These are phyloP conservation scores for Naganishia onofrii DNA, from an alignment of 768 basidiomycete species.

Conservation along the genomic window DNA sequence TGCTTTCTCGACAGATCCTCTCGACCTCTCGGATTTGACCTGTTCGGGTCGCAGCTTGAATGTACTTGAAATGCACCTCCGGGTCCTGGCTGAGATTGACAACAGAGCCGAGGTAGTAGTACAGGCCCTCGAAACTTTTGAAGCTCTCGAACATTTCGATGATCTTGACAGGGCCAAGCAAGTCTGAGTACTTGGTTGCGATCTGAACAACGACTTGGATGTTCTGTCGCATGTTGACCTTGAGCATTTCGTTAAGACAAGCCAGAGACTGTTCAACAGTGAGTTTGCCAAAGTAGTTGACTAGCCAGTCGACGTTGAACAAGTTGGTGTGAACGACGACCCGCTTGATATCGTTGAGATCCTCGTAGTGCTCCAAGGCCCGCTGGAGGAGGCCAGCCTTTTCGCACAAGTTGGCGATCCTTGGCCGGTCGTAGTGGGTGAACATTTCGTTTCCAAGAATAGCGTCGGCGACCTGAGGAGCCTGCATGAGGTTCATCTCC, in stretches of 20 bases:
- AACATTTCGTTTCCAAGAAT: slow-evolving; percentile 99
- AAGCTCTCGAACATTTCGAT: slow-evolving; percentile 98
- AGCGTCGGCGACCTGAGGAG: slow-evolving; percentile 97
- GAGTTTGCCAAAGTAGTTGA: slow-evolving; percentile 91
- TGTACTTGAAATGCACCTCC: slow-evolving; percentile 99
- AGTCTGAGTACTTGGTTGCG: slow-evolving; percentile 97
- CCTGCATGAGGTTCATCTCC: slow-evolving; percentile 96
- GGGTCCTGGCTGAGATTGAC: slow-evolving; percentile 95
- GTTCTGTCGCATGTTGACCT: slow-evolving; percentile 95
- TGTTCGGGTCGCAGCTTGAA: slow-evolving; percentile 95
- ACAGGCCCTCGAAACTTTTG: slow-evolving; percentile 97
- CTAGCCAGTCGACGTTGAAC: slow-evolving; percentile 90
- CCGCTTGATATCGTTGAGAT: slow-evolving; percentile 96
- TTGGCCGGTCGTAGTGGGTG: slow-evolving; percentile 87
- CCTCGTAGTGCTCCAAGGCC: slow-evolving; percentile 98
- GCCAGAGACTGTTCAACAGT: slow-evolving; percentile 97
- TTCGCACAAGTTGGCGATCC: slow-evolving; percentile 97
- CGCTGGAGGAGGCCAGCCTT: slow-evolving; percentile 94
- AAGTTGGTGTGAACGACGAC: slow-evolving; percentile 87
- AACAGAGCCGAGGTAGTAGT: slow-evolving; percentile 96
- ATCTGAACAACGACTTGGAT: slow-evolving; percentile 94
- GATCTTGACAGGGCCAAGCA: slow-evolving; percentile 91
- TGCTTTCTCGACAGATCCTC: slow-evolving; percentile 95
- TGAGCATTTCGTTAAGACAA: slow-evolving; percentile 94
- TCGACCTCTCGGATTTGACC: slow-evolving; percentile 99